A percentile compares a stretch with the other conserved stretches of the same genome.
phyloP scores from a whole-genome alignment of 2,329 filamentous ascomycete species.

The Albifimbria verrucaria region DNA sequence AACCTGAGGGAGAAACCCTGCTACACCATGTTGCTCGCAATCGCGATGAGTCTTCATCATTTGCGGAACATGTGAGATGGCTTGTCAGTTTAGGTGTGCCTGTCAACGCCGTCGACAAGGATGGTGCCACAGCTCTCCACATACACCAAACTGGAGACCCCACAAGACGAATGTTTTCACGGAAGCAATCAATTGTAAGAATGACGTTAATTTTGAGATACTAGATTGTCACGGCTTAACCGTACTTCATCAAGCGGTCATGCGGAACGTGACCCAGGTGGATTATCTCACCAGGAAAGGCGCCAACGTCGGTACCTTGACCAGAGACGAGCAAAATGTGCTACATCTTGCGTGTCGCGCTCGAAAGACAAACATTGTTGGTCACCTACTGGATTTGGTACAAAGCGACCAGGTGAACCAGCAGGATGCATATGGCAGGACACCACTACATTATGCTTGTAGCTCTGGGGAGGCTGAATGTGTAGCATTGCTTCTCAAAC shows the following conservation, averaged over 20 bases:
- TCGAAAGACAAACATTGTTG: constrained; percentile 9
- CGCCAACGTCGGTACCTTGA: constrained; percentile 7
- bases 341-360: constrained; percentile 17
- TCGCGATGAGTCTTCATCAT: not conserved
- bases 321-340: constrained; percentile 11
- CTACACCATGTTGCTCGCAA: constrained; percentile 9
- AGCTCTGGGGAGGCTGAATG: constrained; percentile 14
- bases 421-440: constrained; percentile 11
- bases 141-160: not conserved
- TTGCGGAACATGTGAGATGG: constrained; percentile 5
- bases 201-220: constrained; percentile 9
- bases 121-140: constrained; percentile 14
- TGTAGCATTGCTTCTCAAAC: constrained; percentile 10
- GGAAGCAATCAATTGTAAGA: constrained; percentile 4
- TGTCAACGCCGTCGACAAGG: constrained; percentile 13
- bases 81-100: constrained; percentile 10
- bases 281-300: constrained; percentile 6
- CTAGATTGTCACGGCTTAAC: constrained; percentile 11
- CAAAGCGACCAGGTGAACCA: constrained; percentile 8
- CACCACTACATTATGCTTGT: constrained; percentile 16
- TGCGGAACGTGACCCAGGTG: constrained; percentile 8
- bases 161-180: not conserved
- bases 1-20: constrained; percentile 11
- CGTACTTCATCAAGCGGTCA: constrained; percentile 13
- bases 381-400: constrained; percentile 3